Evolutionary conservation across 2,329 filamentous ascomycete species (phyloP).

Genomic region (Cladophialophora yegresii): DNA sequence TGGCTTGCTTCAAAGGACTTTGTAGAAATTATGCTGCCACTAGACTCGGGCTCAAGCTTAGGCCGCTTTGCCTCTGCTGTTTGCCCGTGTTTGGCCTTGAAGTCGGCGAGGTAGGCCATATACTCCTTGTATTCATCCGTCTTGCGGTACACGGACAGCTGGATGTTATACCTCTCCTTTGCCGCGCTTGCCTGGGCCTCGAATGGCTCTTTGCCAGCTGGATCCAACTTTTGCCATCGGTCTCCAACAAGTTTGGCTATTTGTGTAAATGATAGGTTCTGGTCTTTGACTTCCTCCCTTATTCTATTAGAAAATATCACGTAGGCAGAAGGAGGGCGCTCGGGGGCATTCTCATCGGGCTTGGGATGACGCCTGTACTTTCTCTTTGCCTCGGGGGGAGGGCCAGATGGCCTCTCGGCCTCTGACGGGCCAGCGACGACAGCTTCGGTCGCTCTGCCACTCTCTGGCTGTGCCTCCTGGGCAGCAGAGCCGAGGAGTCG

Average conservation of each 20-base stretch:
- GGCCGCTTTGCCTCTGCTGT: conserved; percentile 47
- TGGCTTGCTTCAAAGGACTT: conserved; percentile 29
- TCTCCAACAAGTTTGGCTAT: conserved; percentile 82
- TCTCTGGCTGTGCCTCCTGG: conserved; percentile 43
- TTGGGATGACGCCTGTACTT: conserved; percentile 45
- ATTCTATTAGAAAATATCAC: conserved; percentile 79
- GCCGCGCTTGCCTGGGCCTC: conserved; percentile 70
- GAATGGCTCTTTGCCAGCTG: conserved; percentile 68
- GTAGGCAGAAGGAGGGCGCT: conserved; percentile 78
- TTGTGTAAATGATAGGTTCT: conserved; percentile 77
- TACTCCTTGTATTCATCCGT: conserved; percentile 70
- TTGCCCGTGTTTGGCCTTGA: conserved; percentile 69
- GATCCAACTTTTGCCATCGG: conserved; percentile 72
- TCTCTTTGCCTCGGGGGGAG: conserved; percentile 33
- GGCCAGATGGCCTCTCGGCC: conserved; percentile 19
- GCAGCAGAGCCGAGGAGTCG: conserved; percentile 40
- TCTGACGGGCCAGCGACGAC: conserved; percentile 10
- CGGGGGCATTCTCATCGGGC: conserved; percentile 77
- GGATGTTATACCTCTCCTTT: conserved; percentile 75
- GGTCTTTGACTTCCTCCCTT: conserved; percentile 73
- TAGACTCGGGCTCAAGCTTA: conserved; percentile 45
- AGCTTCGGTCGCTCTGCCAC: conserved; percentile 44
- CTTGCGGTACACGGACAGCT: conserved; percentile 75
- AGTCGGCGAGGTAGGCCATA: conserved; percentile 71
- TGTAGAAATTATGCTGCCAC: conserved; percentile 34